These are phyloP conservation scores for Laburnicola sp. DNA, from an alignment of 2,329 filamentous ascomycete genomes.

Conservation along the genomic window DNA sequence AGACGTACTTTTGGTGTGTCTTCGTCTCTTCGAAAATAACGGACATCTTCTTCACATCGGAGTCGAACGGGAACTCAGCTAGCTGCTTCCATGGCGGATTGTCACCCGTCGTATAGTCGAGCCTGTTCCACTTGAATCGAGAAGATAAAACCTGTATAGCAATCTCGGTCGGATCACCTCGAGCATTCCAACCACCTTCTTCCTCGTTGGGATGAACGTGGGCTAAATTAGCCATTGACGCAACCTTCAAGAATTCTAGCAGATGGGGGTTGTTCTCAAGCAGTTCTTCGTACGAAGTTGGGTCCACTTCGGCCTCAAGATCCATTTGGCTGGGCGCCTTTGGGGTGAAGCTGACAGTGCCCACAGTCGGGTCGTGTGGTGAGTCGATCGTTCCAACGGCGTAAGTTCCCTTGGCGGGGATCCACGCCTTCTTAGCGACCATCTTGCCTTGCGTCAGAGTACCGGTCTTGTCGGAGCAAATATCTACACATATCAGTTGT, in stretches of 20 bases:
- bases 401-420: slow-evolving; percentile 44
- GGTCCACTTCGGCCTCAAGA: slow-evolving; percentile 24
- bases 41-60: slow-evolving; percentile 75
- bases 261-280: slow-evolving; percentile 30
- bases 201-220: slow-evolving; percentile 51
- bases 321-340: slow-evolving; percentile 33
- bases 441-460: slow-evolving; percentile 45
- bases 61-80: slow-evolving; percentile 74
- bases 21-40: slow-evolving; percentile 62
- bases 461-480: slow-evolving; percentile 58
- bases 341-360: slow-evolving; percentile 31
- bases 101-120: slow-evolving; percentile 52
- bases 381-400: slow-evolving; percentile 41
- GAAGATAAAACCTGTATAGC: slow-evolving; percentile 74
- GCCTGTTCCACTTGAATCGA: slow-evolving; percentile 66
- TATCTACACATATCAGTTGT: slow-evolving; percentile 28
- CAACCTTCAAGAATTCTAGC: slow-evolving; percentile 41
- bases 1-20: slow-evolving; percentile 50
- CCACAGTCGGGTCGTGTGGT: slow-evolving; percentile 39
- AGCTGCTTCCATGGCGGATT: slow-evolving; percentile 44
- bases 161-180: slow-evolving; percentile 63
- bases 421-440: slow-evolving; percentile 44
- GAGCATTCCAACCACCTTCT: slow-evolving; percentile 44
- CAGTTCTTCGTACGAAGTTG: slow-evolving; percentile 22
- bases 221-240: slow-evolving; percentile 55